phyloP scores from a whole-genome alignment of 73 alveolate genomes.

The Tetrahymena borealis region DNA sequence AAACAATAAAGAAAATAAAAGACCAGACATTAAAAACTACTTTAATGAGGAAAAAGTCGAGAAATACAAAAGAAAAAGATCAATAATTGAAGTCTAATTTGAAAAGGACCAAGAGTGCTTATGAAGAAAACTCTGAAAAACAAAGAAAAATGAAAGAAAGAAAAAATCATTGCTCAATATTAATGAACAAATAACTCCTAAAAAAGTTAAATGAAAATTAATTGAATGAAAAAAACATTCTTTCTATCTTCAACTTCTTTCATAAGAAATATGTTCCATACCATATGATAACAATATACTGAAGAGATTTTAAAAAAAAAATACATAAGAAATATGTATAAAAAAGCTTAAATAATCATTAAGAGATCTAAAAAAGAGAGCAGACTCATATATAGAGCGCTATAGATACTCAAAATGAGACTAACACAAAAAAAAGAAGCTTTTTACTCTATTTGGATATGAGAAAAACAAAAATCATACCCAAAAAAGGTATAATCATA shows the following conservation, averaged over 20 bases:
- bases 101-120: not conserved
- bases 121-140: not conserved
- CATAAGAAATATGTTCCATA: not conserved
- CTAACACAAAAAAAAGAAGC: not conserved
- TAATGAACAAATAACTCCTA: not conserved
- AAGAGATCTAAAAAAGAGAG: not conserved
- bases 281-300: not conserved
- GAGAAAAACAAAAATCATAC: not conserved
- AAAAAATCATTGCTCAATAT: not conserved
- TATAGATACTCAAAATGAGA: not conserved
- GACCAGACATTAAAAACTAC: not conserved
- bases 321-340: not conserved
- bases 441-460: not conserved
- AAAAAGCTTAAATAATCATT: not conserved
- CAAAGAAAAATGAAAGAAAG: not conserved
- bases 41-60: not conserved
- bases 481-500: not conserved
- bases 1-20: not conserved
- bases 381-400: not conserved
- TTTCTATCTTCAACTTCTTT: not conserved
- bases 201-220: not conserved
- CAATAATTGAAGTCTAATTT: not conserved
- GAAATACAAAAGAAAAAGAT: too few species aligned
- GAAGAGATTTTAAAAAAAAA: not conserved
- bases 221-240: not conserved